Evolutionary conservation across 2,329 filamentous ascomycete species (phyloP), one percentile per base, ranked within the genome.

Genomic region (Tolypocladium tropicale): DNA sequence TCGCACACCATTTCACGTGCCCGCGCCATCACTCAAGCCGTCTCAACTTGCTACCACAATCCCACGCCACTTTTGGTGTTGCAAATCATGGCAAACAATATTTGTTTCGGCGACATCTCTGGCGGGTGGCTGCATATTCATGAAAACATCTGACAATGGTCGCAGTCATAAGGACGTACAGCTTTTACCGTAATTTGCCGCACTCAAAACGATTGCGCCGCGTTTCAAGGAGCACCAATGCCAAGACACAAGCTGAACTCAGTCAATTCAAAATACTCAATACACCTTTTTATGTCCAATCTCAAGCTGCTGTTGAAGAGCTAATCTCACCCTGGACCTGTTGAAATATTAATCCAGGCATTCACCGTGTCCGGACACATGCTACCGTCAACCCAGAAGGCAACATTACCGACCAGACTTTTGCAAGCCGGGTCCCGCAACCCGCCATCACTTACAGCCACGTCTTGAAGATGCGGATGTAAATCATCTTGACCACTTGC

Each of bases 1-100:
- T 58, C 55, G 59, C 62, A 64, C 62, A 61, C 53, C 62, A 64
- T 64, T 61, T 62, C 62, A 64, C 62, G 62, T 64, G 62, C 57
- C 36, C 25, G 37, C 21, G 12, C 14, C 25, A 25, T 1, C 36
- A 37, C 36, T 4, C 14, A 18, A 18, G 2, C 9, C 18, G 10
- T 37, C 36, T 18, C 36, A 16, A 18, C 33, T 5, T 34, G 4
- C 32, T 33, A 10, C 32, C 6, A 11, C 16, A 18, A 21, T 43
- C 1, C 41, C 9, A 28, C 16, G 18, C 37, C 18, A 21, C n/a
- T 10, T 41, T 21, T 23, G 37, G 18, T 6, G 36, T 39, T 18
- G 36, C 36, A 37, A n/a, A n/a, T n/a, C n/a, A n/a, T 33, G 32
- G 12, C 32, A 32, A 32, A 7, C 33, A n/a, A n/a, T n/a, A n/a